Evolutionary conservation across 1,284 basidiomycete species (phyloP), one percentile per base, ranked within the genome.

Genomic region (Puccinia hordei): DNA sequence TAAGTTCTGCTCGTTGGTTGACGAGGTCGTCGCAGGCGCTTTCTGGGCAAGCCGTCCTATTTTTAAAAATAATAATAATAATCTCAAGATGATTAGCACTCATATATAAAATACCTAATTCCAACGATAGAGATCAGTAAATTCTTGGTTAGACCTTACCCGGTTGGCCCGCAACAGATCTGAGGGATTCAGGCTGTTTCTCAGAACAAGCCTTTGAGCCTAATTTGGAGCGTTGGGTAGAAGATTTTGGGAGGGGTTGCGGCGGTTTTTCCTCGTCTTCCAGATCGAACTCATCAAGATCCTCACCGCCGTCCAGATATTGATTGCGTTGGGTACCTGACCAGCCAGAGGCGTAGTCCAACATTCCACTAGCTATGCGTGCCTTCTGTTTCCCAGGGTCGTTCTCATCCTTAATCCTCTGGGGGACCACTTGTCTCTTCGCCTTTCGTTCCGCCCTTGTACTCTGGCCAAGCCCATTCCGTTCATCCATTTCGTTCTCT

Each of bases 251-350:
- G 15, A 46, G 13, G 17, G 44, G 24, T 46, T 77, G 59, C 49
- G 38, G n/a, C 19, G 80, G 46, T 71, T 71, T 41, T 66, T 69
- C 65, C 69, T 78, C 49, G 78, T 82, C 74, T 79, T 82, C 74
- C 73, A 63, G 27, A 46, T 79, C 81, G 2, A 81, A 51, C 35
- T 55, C 63, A 22, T 51, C 35, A 33, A 22, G 44, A 19, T 78
- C 75, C 24, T 55, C 65, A 53, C 68, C 75, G 41, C 69, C 63
- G 33, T 66, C 51, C 10, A 66, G 49, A 49, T 78, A 78, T 41
- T 24, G 27, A 55, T 78, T 63, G 17, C 75, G 61, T 41, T 66
- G 61, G 53, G 63, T 17, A 27, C 15, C 44, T 9, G 61, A 51
- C 61, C 46, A 44, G 24, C 68, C 68, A 59, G 38, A 27, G 2